Evolutionary conservation across 208 protist species (phyloP), one percentile per base, ranked within the genome.

Genomic region (Leishmania amazonensis): DNA sequence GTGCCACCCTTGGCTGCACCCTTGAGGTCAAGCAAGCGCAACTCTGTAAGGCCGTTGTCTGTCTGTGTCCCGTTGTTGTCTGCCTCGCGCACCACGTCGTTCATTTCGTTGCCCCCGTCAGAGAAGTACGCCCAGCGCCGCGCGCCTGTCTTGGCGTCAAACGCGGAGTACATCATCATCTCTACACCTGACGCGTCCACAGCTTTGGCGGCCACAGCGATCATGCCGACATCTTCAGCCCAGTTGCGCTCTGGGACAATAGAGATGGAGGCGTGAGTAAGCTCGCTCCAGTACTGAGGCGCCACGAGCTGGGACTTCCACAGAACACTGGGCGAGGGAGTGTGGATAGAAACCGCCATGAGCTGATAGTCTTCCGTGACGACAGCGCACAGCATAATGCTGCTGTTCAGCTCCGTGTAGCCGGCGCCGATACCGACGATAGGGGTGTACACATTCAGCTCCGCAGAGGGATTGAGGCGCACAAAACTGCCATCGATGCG

Each of bases 201-300:
- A n/a, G 90, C 88, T 19, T 62, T 83, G 45, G 90, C 79, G 0
- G 89, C 90, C 3, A 97, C 88, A 17, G 89, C 81, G 38, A 98
- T 78, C 53, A 93, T 94, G 11, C 96, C 96, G 15, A 88, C 81
- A 82, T 98, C 96, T 28, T 88, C 86, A 35, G 83, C 83, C 79
- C 94, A 91, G 47, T 95, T 85, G 24, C 94, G 88, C 81, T 96
- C 92, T n/a, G 92, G 91, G 24, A 93, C 67, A n/a, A 98, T 87
- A 11, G 84, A 88, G 38, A 98, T 83, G 51, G 91, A 84, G 5
- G 93, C 94, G 40, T 94, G 87, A 28, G 79, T 80, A 47, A 85
- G 65, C 9, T 90, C 77, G 13, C 19, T 58, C 80, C 84, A 83
- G 51, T 71, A 57, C 68, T 74, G 72, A 8, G 77, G 24, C 8